Conservation (phyloP, 257 asterid species). For the Haberlea rhodopensis region DNA sequence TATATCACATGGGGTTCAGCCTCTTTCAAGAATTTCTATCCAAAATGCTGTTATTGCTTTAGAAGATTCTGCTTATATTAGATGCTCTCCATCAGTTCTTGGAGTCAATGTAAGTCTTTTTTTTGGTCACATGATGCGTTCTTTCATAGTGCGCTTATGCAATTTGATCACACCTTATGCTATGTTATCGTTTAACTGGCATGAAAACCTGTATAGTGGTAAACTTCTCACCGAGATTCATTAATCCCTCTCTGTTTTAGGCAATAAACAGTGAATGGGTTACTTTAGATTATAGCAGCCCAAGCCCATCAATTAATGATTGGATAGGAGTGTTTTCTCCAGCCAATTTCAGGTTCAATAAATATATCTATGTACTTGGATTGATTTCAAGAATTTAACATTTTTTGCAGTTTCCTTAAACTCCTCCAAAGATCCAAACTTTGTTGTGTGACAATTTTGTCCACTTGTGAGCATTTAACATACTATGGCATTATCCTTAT, state of each 20-base stretch:
- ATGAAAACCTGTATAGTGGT: not conserved
- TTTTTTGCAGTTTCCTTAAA: not conserved
- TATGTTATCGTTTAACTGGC: conserved; percentile 1
- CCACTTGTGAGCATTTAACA: not conserved
- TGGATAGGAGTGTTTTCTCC: conserved; percentile 99
- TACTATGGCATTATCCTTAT: conserved; percentile 12
- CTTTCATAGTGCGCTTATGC: not conserved
- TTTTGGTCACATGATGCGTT: not conserved
- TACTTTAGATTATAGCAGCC: conserved; percentile 46
- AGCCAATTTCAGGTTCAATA: conserved; percentile 70
- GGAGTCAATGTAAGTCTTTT: conserved; percentile 64
- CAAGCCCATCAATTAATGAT: conserved; percentile 64
- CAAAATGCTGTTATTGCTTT: conserved; percentile 58
- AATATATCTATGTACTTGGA: not conserved
- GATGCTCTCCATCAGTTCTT: conserved; percentile 73
- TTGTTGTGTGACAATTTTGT: not conserved
- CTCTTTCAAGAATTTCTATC: conserved; percentile 58
- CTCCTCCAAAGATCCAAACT: not conserved
- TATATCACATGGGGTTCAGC: conserved; percentile 68
- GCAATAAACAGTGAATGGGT: conserved; percentile 65
- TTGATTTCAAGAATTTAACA: conserved; percentile 11
- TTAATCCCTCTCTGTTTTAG: conserved; percentile 31
- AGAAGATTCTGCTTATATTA: conserved; percentile 52
- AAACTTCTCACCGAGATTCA: not conserved
- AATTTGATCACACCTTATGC: not conserved